These are phyloP conservation scores for Globomyces pollinis-pini DNA, from an alignment of 192 early-diverging fungal genomes.

Conservation along the genomic window DNA sequence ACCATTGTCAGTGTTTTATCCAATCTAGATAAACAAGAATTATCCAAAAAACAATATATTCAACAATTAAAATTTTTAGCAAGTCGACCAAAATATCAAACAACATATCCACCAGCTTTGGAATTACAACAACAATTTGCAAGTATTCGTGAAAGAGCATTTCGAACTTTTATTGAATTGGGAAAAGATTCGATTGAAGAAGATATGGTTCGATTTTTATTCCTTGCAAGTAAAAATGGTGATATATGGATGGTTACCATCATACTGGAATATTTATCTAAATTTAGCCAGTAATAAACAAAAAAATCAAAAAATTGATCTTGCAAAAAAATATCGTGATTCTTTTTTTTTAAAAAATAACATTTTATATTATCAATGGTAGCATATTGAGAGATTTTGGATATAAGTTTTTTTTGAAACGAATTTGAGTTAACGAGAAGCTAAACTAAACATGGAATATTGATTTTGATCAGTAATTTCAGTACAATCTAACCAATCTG, in stretches of 20 bases:
- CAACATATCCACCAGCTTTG: not conserved
- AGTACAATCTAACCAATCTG: constrained; percentile 25
- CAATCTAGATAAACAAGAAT: not conserved
- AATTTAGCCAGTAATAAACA: not conserved
- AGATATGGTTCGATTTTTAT: not conserved
- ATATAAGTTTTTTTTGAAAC: too few relatives aligned
- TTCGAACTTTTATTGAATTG: constrained; percentile 1
- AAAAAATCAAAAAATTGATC: not conserved
- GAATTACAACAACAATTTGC: not conserved
- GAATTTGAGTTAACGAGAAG: too few relatives aligned
- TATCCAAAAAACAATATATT: not conserved
- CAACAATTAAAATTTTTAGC: too few relatives aligned
- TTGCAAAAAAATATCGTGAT: not conserved
- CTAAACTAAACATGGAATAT: constrained; percentile 23
- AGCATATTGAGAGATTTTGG: too few relatives aligned
- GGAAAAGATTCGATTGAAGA: not conserved
- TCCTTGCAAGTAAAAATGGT: not conserved
- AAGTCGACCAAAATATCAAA: not conserved
- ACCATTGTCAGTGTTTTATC: not conserved
- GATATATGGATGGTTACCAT: not conserved
- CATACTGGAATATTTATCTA: not conserved
- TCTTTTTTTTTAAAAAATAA: not conserved
- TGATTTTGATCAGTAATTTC: constrained; percentile 30
- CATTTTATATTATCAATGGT: too few relatives aligned
- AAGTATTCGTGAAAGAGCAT: not conserved